phyloP scores from a whole-genome alignment of 1,139 yeast genomes.

The Blastobotrys persicus region DNA sequence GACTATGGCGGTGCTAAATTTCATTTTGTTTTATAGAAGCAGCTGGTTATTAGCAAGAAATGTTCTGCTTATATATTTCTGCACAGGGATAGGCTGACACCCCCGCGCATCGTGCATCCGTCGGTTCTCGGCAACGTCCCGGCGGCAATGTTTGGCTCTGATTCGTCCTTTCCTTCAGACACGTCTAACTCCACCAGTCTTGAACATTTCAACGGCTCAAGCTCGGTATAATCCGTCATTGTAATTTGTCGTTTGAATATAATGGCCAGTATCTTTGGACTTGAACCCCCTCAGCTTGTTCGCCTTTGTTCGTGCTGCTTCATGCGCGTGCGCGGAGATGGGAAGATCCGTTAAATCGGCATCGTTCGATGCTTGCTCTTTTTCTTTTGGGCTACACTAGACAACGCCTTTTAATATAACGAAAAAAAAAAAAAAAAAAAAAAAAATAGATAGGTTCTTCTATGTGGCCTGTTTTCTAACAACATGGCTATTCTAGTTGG shows the following conservation, averaged over 20 bases:
- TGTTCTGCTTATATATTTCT: not conserved
- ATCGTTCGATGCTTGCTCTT: too few species aligned
- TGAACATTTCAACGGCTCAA: not conserved
- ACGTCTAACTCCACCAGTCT: not conserved
- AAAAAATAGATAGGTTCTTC: not conserved
- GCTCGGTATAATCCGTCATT: not conserved
- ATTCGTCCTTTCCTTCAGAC: not conserved
- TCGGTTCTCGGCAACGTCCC: not conserved
- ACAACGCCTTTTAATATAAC: not conserved
- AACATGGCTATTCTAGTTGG: too few species aligned
- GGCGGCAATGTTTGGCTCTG: not conserved
- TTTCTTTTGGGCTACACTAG: too few species aligned
- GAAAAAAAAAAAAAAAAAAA: conserved; percentile 3
- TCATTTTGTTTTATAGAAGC: conserved; percentile 13
- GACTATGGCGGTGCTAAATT: conserved; percentile 9
- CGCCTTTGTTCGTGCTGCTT: too few species aligned
- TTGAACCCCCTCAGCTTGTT: too few species aligned
- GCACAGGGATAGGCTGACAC: not conserved
- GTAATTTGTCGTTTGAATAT: too few species aligned
- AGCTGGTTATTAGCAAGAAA: not conserved
- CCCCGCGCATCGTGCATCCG: not conserved
- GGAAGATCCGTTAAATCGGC: too few species aligned
- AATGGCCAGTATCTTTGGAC: too few species aligned
- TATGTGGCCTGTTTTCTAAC: not conserved
- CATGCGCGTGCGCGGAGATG: too few species aligned